Conservation (phyloP, 768 basidiomycete species). For the Pulveroboletus sp. region DNA sequence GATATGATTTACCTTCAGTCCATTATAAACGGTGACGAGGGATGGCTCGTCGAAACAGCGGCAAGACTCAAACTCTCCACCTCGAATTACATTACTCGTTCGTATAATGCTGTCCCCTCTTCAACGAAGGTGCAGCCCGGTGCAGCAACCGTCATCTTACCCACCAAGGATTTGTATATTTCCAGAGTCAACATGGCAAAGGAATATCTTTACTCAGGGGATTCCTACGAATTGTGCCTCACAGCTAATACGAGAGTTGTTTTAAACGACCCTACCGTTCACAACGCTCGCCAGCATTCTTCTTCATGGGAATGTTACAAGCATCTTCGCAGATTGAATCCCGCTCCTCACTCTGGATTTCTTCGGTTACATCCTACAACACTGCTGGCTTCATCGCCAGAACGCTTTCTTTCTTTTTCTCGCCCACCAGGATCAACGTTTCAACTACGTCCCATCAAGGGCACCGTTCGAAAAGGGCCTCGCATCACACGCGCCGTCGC, state of each 20-base stretch:
- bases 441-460: constrained; percentile 93
- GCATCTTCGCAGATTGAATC: constrained; percentile 66
- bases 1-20: constrained; percentile 60
- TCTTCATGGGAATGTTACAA: constrained; percentile 73
- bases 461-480: constrained; percentile 74
- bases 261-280: constrained; percentile 33
- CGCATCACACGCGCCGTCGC: constrained; percentile 59
- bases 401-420: constrained; percentile 83
- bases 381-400: constrained; percentile 83
- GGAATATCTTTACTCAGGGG: constrained; percentile 71
- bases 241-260: constrained; percentile 67
- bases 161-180: constrained; percentile 59
- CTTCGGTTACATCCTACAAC: constrained; percentile 72
- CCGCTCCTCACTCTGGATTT: constrained; percentile 85
- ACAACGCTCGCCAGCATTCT: constrained; percentile 12
- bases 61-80: constrained; percentile 12
- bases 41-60: constrained; percentile 53
- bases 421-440: constrained; percentile 58
- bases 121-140: constrained; percentile 23
- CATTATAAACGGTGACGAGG: constrained; percentile 48
- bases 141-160: constrained; percentile 41
- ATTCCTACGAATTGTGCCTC: constrained; percentile 91
- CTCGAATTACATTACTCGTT: constrained; percentile 10
- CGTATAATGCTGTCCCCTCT: constrained; percentile 16
- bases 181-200: constrained; percentile 65